Base-by-base conservation (phyloP, 345 rosid genomes). In the Ceriops tagal region DNA sequence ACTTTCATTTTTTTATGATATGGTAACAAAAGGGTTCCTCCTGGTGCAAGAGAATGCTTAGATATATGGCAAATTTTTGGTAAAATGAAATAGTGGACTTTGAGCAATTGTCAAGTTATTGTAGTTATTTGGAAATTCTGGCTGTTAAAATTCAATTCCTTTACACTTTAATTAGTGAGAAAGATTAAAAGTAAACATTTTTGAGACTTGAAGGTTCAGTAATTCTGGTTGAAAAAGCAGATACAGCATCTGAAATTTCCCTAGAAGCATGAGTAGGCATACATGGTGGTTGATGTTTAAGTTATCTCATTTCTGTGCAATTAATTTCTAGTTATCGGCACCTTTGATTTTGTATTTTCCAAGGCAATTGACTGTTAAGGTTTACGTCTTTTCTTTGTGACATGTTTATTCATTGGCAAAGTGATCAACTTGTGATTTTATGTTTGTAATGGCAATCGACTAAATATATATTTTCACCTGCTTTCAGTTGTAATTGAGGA, bases 401-500 rank as follows among this genome's bases (percentile, higher is more conserved):
- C 13, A 19, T 62, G 26, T 58, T 51, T 19, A 22, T 8, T 39
- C 11, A 6, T 30, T 9, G 10, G 32, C 9, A 31, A n/a, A 4
- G 21, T 31, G 18, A 49, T 18, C 34, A 27, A 21, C 22, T 58
- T 31, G 30, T 53, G 34, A 51, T 53, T 64, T 61, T 35, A 8
- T 30, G 31, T 51, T 52, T 4, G 3, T 53, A 15, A 24, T 26
- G 52, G 51, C 55, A 53, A 57, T 30, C 20, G 32, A 61, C 53
- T 67, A 21, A 56, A 49, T 34, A 51, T 18, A 27, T 52, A 52
- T 61, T 55, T 72, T 24, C 21, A 49, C 53, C 30, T 73, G 27
- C 9, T 72, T 43, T 21, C 53, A 88, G 97, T 91, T 79, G 87
- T 88, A 46, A 91, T 88, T 72, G 96, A 96, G 95, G 99, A 92